Evolutionary conservation across 352 stramenopile genomes (phyloP), one percentile per base, ranked within the genome.

Genomic region (Phytophthora vignae): DNA sequence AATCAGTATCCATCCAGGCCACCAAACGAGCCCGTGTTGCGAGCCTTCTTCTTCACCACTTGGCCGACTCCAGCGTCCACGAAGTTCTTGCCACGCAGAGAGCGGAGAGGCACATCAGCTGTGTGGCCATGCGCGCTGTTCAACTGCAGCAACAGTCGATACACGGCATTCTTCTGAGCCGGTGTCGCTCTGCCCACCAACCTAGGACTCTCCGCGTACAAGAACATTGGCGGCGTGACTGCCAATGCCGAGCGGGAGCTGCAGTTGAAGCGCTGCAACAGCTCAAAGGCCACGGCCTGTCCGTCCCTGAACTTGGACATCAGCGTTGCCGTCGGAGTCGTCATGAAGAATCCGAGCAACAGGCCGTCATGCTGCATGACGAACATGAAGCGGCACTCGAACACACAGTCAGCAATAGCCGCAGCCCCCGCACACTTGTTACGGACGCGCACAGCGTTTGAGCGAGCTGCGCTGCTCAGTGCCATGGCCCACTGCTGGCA

Each of bases 41-140:
- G 70, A 29, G 67, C 49, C 46, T 87, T 87, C 69, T 87, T 90
- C 74, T 85, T 87, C 21, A 85, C 58, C 25, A 88, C 79, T 60
- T 84, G 81, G 4, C 82, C 78, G 3, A 81, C 68, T 21, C 82
- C 82, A 36, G 80, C 80, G 19, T 80, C 76, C 14, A 93, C 74
- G 59, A 92, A 93, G 66, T 92, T 85, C 60, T 90, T 88, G 67
- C 71, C 78, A 2, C 87, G 85, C 54, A 94, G 73, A 29, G 83
- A 78, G 5, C 85, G 84, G 49, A 94, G 75, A 33, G 82, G 63
- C 14, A 94, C 87, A 64, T 94, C 87, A 3, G 83, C 80, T 3
- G 40, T 46, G 44, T 82, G 64, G 10, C 82, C 82, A 27, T 81
- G 75, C 2, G 73, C 66, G 19, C 71, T 74, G 48, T 94, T 94